Evolutionary conservation across 148 eudicot genomes (phyloP), one percentile per base, ranked within the genome.

Genomic region (Chenopodium berlandieri): DNA sequence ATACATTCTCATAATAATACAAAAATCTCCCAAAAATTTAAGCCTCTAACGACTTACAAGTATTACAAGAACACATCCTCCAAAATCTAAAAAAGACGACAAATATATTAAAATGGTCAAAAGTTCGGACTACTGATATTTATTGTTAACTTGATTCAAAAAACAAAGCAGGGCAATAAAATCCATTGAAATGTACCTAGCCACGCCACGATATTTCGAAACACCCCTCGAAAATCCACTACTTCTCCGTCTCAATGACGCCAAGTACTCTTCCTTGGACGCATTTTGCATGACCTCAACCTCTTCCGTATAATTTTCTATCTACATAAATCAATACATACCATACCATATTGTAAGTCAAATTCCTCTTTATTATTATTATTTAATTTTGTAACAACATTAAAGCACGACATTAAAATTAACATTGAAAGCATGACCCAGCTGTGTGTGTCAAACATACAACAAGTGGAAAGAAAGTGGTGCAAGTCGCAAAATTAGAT

Each of bases 221-320:
- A 90, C 97, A 7, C 99, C 99, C 79, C 98, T 87, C 0, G 99
- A 91, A 82, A 97, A 97, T 64, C 99, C 99, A 60, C 91, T 92
- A 81, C 99, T 97, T 78, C 83, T 84, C 30, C 99, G 84, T 81
- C 97, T 78, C 40, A 97, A 82, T 1, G 97, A 88, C 9, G 99
- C 98, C 74, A 97, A 84, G 81, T 91, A 92, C 76, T 94, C 99
- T 75, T 92, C 98, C 84, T 87, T 97, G 0, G 94, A 83, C 46
- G 87, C 73, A 70, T 85, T 92, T 73, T 91, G 86, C 99, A 97
- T 97, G 73, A 90, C 94, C 71, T 88, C 94, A 1, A 92, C 1
- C 79, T 94, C 99, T 71, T 90, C 89, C 34, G 86, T 71, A 81
- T 97, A 97, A 46, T 81, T 83, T 46, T 91, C 94, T 60, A 86